Base-by-base conservation (phyloP, 805 yeast species). In the Isabelozyma heimii region DNA sequence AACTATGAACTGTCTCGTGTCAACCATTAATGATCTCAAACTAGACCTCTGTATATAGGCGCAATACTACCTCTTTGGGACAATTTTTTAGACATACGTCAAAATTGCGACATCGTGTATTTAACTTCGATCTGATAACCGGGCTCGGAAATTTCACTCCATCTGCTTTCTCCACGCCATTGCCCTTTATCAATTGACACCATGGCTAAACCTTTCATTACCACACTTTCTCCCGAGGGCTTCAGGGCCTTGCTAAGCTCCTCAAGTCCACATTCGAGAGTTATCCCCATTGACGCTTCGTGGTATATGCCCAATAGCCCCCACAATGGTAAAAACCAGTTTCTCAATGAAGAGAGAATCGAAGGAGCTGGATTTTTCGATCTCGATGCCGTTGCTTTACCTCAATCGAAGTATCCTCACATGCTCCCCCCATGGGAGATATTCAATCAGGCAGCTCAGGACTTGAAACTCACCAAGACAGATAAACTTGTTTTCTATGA, bases 291-390 rank as follows among this genome's bases (percentile, higher is more conserved):
- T 16, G 99, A 92, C 65, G 83, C 95, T 4, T 84, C 97, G 0
- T 94, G 98, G 97, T 90, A 84, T 66, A 78, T 92, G 81, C 97
- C 98, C 43, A 85, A 84, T 59, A 73, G 70, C 38, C 84, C 85
- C 9, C 74, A 80, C 41, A 75, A 80, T 53, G 91, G 86, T 0
- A 66, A 64, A 37, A 72, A 77, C 16, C 89, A 90, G 62, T 85
- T 77, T 60, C 52, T 59, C 14, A 66, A 70, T 40, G 63, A 73
- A 20, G 82, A 77, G 46, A 79, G 97, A 52, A 69, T 87, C 8
- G 83, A 84, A 13, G 72, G 79, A 8, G 78, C 97, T 0, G 82
- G 83, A 3, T 89, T 77, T 66, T 87, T 91, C 58, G 96, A 90
- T 59, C 80, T 92, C 45, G 97, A 89, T 56, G 80, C 70, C 17